Evolutionary conservation across 2,329 filamentous ascomycete species (phyloP), one percentile per base, ranked within the genome.

Genomic region (Neofusicoccum kwambonambiense): DNA sequence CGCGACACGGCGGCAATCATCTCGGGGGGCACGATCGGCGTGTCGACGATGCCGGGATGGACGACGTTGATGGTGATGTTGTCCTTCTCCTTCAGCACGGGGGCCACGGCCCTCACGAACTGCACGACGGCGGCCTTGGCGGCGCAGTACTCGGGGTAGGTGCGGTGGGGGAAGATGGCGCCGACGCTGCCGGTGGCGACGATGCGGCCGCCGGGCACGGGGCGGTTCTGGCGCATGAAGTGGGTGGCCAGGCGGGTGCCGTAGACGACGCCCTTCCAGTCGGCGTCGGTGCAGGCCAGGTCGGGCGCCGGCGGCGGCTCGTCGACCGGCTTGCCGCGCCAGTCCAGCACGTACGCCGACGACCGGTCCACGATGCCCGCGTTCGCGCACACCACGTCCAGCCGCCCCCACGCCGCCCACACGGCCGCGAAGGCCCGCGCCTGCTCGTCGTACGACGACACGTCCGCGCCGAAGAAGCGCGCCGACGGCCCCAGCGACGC

Each of bases 221-320:
- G 68, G 67, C 54, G 64, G 64, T 84, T 85, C 65, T 83, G 78
- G 12, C 82, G 76, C 83, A 85, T 85, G 70, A 83, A 85, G 68
- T 85, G 82, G 9, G 79, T 81, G 1, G 83, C 81, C 8, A 85
- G 73, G 63, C 79, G 77, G 1, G 78, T 80, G 3, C 82, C 81
- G 64, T 84, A 84, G 0, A 85, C 70, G 1, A 85, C 77, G 3
- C 80, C 81, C 69, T 84, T 84, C 72, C 80, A 81, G 69, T 82
- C 78, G n/a, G 83, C 71, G 67, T 85, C 82, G 1, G 82, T 84
- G 61, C 78, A 79, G 0, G 69, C 62, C 3, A 82, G 68, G 67
- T 84, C 76, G 0, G 82, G 83, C 65, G 77, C 77, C 0, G 80
- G 73, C 3, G 82, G 82, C 37, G 82, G 68, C 8, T 71, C 69